A percentile compares a stretch with the other conserved stretches of the same genome.
Conservation (phyloP, 148 eudicot species). For the Silene conica region DNA sequence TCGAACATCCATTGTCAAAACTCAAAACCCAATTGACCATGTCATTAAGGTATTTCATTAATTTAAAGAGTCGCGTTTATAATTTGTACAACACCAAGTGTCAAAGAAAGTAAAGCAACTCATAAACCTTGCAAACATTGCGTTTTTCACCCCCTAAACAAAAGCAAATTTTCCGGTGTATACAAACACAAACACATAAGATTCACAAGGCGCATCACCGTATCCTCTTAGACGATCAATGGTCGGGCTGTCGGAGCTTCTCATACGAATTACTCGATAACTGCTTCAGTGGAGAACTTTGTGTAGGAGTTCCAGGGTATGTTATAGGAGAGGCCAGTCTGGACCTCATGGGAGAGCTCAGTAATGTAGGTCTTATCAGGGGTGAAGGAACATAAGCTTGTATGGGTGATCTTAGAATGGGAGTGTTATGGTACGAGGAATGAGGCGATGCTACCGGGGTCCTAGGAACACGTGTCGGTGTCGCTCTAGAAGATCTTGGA, state of each 20-base stretch:
- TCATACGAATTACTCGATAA: slow-evolving; percentile 24
- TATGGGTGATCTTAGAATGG: slow-evolving; percentile 45
- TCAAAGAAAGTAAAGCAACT: not conserved
- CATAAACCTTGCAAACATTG: not conserved
- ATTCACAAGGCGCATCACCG: not conserved
- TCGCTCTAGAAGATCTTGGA: slow-evolving; percentile 42
- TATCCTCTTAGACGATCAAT: not conserved
- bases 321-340: slow-evolving; percentile 39
- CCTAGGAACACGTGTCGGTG: slow-evolving; percentile 29
- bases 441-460: slow-evolving; percentile 43
- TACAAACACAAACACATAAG: not conserved
- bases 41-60: not conserved
- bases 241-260: slow-evolving; percentile 23
- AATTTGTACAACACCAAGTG: not conserved
- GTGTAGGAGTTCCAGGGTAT: slow-evolving; percentile 14
- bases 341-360: slow-evolving; percentile 48
- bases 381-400: slow-evolving; percentile 54
- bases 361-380: slow-evolving; percentile 39
- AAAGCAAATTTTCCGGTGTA: not conserved
- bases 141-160: not conserved
- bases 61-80: not conserved
- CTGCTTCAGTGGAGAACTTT: slow-evolving; percentile 39
- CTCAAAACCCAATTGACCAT: too few species aligned
- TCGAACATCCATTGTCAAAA: too few species aligned
- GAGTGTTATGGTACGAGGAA: slow-evolving; percentile 43